These are phyloP conservation scores for Magnaporthiopsis rhizophila DNA, from an alignment of 2,329 filamentous ascomycete genomes.

Conservation along the genomic window DNA sequence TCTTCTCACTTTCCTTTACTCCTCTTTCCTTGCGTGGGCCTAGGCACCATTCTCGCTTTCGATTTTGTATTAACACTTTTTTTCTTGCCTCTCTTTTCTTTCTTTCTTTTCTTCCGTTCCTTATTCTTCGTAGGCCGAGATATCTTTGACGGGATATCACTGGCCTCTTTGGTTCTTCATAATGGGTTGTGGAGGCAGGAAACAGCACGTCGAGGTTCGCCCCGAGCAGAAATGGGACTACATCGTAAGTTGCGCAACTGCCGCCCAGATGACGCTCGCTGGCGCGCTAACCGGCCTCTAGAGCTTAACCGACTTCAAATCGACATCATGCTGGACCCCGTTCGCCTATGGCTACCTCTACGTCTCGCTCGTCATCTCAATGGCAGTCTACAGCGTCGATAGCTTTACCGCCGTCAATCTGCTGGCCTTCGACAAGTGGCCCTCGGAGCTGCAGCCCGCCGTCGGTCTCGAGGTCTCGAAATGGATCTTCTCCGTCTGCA, in stretches of 20 bases:
- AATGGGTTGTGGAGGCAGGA: slow-evolving; percentile 48
- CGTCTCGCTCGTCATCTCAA: slow-evolving; percentile 67
- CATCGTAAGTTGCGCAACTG: slow-evolving; percentile 53
- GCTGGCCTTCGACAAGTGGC: slow-evolving; percentile 83
- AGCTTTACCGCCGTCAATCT: slow-evolving; percentile 91
- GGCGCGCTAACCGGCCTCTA: slow-evolving; percentile 11
- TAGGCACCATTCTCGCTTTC: slow-evolving; percentile 9
- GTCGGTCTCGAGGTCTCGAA: slow-evolving; percentile 74
- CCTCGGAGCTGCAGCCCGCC: slow-evolving; percentile 69
- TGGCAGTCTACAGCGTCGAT: slow-evolving; percentile 83
- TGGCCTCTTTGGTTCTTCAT: not conserved
- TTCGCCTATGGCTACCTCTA: slow-evolving; percentile 82
- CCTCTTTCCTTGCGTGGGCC: slow-evolving; percentile 14
- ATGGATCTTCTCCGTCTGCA: slow-evolving; percentile 92
- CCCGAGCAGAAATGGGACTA: slow-evolving; percentile 94
- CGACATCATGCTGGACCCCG: slow-evolving; percentile 65
- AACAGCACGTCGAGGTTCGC: slow-evolving; percentile 51
- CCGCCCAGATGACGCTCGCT: slow-evolving; percentile 10
- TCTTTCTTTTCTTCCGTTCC: not conserved
- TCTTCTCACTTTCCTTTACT: slow-evolving; percentile 11
- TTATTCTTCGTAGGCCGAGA: slow-evolving; percentile 8
- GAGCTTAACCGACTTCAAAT: slow-evolving; percentile 69
- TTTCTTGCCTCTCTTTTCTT: not conserved
- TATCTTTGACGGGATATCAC: slow-evolving; percentile 18
- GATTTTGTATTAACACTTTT: slow-evolving; percentile 9